A percentile compares a stretch with the other conserved stretches of the same genome.
phyloP scores from a whole-genome alignment of 139 green algal genomes.

The Tetradesmus lagerheimii region DNA sequence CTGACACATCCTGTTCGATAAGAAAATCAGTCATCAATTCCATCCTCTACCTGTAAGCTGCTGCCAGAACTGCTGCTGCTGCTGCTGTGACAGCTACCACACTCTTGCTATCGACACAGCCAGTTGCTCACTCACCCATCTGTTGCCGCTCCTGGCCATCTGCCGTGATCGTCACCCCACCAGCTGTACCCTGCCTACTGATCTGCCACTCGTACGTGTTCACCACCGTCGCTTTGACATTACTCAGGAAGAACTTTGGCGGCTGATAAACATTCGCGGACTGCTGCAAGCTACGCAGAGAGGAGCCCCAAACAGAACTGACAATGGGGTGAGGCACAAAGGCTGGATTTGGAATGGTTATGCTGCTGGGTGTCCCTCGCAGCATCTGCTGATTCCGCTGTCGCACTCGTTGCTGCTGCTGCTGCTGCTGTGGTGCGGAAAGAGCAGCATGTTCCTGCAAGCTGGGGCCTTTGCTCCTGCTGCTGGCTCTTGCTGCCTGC shows the following conservation, averaged over 20 bases:
- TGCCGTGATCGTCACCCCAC: slow-evolving; percentile 15
- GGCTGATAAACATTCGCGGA: neutral
- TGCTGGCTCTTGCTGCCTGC: neutral
- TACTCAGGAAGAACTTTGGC: slow-evolving; percentile 18
- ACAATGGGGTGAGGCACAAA: too few species aligned
- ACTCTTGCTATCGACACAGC: neutral
- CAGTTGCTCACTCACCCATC: neutral
- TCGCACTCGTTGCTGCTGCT: neutral
- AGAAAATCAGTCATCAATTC: too few species aligned
- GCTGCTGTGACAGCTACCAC: neutral
- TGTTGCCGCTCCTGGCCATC: slow-evolving; percentile 11
- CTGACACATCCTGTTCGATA: too few species aligned
- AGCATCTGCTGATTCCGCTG: neutral
- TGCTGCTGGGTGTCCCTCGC: neutral
- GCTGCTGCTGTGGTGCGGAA: neutral
- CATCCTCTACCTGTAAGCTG: too few species aligned
- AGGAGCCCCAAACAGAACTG: neutral
- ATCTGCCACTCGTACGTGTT: slow-evolving; percentile 29
- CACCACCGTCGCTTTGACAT: neutral
- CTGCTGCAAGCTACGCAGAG: neutral
- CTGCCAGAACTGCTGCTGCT: neutral
- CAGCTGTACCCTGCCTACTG: neutral
- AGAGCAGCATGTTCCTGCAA: neutral
- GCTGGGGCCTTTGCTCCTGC: neutral
- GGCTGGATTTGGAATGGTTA: too few species aligned